A percentile compares a stretch with the other conserved stretches of the same genome.
These are phyloP conservation scores for Fusarium papillatum DNA, from an alignment of 2,329 filamentous ascomycete genomes.

Conservation along the genomic window DNA sequence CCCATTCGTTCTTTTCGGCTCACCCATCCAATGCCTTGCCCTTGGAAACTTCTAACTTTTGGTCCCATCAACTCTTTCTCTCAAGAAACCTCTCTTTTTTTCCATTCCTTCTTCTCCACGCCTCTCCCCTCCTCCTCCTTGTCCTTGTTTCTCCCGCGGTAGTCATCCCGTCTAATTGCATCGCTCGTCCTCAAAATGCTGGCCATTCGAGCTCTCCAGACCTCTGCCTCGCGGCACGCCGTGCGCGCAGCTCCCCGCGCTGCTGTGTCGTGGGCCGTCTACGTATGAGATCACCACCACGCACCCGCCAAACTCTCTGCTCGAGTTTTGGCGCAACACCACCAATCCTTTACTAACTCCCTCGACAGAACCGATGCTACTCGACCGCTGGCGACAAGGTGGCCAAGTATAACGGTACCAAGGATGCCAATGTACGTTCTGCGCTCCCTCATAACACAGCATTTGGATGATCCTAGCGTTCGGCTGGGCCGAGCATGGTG, in stretches of 20 bases:
- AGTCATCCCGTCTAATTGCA: slow-evolving; percentile 27
- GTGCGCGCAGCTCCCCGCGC: slow-evolving; percentile 76
- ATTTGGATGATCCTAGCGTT: slow-evolving; percentile 30
- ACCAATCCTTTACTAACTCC: slow-evolving; percentile 33
- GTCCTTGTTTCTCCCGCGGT: slow-evolving; percentile 33
- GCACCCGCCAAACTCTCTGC: slow-evolving; percentile 18
- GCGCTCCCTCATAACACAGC: slow-evolving; percentile 30
- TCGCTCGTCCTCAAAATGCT: slow-evolving; percentile 75
- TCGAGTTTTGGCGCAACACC: slow-evolving; percentile 27
- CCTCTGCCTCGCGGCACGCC: slow-evolving; percentile 83
- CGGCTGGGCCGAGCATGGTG: slow-evolving; percentile 44
- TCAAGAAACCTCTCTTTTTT: slow-evolving; percentile 12
- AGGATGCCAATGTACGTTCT: slow-evolving; percentile 84
- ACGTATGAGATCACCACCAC: slow-evolving; percentile 47
- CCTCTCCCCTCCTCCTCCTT: slow-evolving; percentile 36
- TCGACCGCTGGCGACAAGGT: slow-evolving; percentile 78
- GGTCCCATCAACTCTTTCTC: slow-evolving; percentile 7
- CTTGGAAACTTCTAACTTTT: slow-evolving; percentile 26
- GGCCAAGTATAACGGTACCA: slow-evolving; percentile 93
- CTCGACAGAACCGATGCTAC: slow-evolving; percentile 70
- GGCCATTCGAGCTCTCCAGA: slow-evolving; percentile 82
- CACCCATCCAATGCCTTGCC: slow-evolving; percentile 16
- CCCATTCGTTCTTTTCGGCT: slow-evolving; percentile 39
- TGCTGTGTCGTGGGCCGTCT: slow-evolving; percentile 55
- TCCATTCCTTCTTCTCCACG: slow-evolving; percentile 6